Conservation (phyloP, 2,329 filamentous ascomycete species). For the Pestalotiopsis sp. region DNA sequence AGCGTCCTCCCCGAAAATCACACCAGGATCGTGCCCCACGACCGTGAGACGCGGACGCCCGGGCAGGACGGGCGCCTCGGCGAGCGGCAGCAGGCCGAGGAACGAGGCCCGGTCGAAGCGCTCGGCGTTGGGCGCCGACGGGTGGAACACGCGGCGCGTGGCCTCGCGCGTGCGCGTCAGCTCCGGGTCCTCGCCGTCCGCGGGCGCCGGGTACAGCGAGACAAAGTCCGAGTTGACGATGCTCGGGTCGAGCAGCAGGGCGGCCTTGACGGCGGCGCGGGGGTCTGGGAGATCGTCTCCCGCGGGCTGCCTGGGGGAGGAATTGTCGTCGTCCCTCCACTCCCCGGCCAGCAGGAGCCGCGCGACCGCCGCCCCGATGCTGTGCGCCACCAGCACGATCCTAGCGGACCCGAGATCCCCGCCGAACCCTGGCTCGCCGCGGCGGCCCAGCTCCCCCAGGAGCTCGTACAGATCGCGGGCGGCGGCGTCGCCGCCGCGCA, state of each 20-base stretch:
- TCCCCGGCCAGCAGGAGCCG: neutral
- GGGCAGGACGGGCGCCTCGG: neutral
- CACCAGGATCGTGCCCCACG: neutral
- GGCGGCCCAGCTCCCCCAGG: neutral
- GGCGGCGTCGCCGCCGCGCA: neutral
- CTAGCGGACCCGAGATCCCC: neutral
- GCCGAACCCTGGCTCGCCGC: neutral
- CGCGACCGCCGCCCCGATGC: conserved; percentile 3
- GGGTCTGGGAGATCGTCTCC: neutral
- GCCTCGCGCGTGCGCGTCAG: conserved; percentile 4
- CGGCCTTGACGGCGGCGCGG: neutral
- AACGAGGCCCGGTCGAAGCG: neutral
- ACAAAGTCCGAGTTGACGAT: conserved; percentile 8
- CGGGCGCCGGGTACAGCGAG: conserved; percentile 4
- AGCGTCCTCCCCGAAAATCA: neutral
- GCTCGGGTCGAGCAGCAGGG: conserved; percentile 2
- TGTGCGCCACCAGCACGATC: conserved; percentile 1
- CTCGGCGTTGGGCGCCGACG: neutral
- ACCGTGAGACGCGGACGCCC: conserved; percentile 1
- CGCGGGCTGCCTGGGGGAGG: neutral
- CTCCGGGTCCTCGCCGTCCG: neutral
- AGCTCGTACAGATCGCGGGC: conserved; percentile 7
- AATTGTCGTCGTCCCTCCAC: neutral
- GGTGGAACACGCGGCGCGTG: conserved; percentile 4
- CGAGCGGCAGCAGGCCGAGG: neutral